Base-by-base conservation (phyloP, 2,329 filamentous ascomycete species). In the Coleophoma eucalyptorum region DNA sequence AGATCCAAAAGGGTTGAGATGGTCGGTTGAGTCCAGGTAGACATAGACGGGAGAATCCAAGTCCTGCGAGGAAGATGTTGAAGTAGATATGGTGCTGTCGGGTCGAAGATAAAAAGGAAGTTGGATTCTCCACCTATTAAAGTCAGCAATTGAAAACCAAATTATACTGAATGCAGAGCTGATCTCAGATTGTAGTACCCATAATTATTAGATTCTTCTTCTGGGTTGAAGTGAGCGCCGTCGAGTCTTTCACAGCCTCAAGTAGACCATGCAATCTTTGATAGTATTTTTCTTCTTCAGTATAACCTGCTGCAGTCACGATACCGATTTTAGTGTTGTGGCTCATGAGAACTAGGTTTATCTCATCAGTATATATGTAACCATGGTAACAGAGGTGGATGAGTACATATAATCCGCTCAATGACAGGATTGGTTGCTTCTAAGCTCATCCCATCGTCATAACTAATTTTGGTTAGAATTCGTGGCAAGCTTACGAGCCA, bases 251-350 rank as follows among this genome's bases (percentile, higher is more conserved):
- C 18, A 97, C 81, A 21, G 89, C 87, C 59, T 96, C 86, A 2
- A 99, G 80, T 0, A 99, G 80, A 1, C 94, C 94, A 66, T 91
- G 84, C 1, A 99, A 81, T 15, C 94, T 87, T 18, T 81, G 84
- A 66, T 96, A 92, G 75, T 99, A 99, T 58, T 84, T 84, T 49
- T 86, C 81, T 5, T 90, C 89, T 35, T 93, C 88, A 0, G 90
- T 93, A 72, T 99, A 99, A 16, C 94, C 94, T 1, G 94, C 94
- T 1, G 94, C 94, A 0, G 94, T 99, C 47, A 99, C 94, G 64
- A 99, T 97, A 46, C 92, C 94, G 59, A 99, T 86, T 59, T 87
- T 88, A 57, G 93, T 89, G 53, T 87, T 86, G 58, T 85, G 84
- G 43, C 77, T 78, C 60, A 99, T 80, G 15, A 99, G 83, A 54